Evolutionary conservation across 345 rosid genomes (phyloP), one percentile per base, ranked within the genome.

Genomic region (Hypericum androsaemum): DNA sequence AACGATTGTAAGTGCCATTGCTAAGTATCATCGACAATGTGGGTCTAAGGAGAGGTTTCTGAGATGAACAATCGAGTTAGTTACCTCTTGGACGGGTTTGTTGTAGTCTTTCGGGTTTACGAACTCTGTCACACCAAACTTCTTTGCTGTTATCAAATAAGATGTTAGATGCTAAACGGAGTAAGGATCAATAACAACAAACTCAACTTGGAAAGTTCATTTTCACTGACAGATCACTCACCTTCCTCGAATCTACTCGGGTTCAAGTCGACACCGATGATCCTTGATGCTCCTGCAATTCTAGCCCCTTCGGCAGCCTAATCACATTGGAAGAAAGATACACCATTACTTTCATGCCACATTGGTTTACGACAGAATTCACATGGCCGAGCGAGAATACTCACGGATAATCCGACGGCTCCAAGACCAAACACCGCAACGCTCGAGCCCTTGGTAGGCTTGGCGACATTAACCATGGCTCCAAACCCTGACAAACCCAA

Each of bases 361-460:
- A 22, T 22, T 22, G 32, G 32, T 22, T 22, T 4, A 4, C 2
- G 32, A 22, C 32, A 22, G 32, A 22, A 22, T 22, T 22, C 32
- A 22, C 32, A 1, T 1, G 32, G 32, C 4, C 32, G 4, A 22
- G 32, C 32, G 17, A 12, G 35, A 47, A 37, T 47, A 41, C 76
- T 62, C 44, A 71, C 76, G 32, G 77, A 71, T 53, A 68, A 76
- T 32, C 80, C 74, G 3, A 71, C 71, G 40, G 80, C 74, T 22
- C 73, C 76, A 22, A 71, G 45, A 42, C 80, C 71, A 51, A 75
- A 75, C 9, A 71, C 47, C 12, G 80, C 80, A 6, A 75, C 77
- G 0, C 69, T n/a, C 16, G 71, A 62, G 12, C 76, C 80, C 10
- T 53, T 62, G 6, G 40, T 7, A 4, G 67, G 71, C 41, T 71